phyloP scores from a whole-genome alignment of 176 grass and related monocot species.

The Phoenix roebelenii region DNA sequence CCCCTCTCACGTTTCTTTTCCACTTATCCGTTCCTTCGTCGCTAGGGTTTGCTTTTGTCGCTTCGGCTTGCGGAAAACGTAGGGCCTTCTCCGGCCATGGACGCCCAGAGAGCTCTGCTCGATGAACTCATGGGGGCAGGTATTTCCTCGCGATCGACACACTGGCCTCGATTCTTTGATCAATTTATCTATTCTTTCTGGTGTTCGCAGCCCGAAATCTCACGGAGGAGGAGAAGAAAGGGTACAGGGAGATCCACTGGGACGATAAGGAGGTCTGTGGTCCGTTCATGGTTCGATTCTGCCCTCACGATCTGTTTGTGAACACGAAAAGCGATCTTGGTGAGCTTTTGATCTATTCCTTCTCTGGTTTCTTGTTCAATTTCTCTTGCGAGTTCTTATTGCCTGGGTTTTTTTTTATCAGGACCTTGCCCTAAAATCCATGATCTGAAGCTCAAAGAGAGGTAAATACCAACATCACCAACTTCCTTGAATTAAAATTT shows the following conservation, averaged over 20 bases:
- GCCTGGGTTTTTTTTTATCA: conserved; percentile 15
- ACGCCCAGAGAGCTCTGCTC: conserved; percentile 85
- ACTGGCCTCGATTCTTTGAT: not conserved
- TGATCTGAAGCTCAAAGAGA: conserved; percentile 93
- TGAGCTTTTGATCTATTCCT: conserved; percentile 16
- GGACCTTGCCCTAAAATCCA: conserved; percentile 79
- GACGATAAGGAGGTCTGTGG: conserved; percentile 81
- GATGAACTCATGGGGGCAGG: conserved; percentile 95
- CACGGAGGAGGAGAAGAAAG: conserved; percentile 83
- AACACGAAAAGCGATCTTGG: conserved; percentile 92
- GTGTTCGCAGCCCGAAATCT: conserved; percentile 63
- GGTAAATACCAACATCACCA: conserved; percentile 30
- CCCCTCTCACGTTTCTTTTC: no score
- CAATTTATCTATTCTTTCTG: not conserved
- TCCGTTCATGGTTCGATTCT: conserved; percentile 68
- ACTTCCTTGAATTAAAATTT: conserved; percentile 4
- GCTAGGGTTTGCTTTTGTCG: not conserved
- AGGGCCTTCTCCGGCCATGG: conserved; percentile 53
- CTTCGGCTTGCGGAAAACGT: not conserved
- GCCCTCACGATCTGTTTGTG: conserved; percentile 85
- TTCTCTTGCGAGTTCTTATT: conserved; percentile 8
- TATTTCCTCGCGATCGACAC: conserved; percentile 12
- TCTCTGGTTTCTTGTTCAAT: not conserved
- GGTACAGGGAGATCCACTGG: conserved; percentile 71
- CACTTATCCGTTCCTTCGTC: no score